phyloP scores from a whole-genome alignment of 2,329 filamentous ascomycete species.

The Penicillium janthinellum region DNA sequence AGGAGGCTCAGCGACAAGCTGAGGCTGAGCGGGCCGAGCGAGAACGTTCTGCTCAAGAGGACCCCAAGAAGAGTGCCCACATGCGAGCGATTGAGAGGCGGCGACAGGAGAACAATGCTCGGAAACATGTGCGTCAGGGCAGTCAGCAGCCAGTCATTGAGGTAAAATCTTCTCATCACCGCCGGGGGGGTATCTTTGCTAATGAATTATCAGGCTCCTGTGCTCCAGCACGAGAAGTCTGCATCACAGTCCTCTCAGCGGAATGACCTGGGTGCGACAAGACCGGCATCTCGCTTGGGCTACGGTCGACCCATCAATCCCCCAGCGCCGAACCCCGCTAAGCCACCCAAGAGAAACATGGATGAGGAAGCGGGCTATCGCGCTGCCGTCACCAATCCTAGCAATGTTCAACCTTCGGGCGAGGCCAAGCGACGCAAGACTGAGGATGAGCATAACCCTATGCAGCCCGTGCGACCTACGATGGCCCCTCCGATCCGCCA shows the following conservation, averaged over 20 bases:
- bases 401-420: constrained; percentile 62
- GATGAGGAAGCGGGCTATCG: constrained; percentile 60
- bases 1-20: constrained; percentile 65
- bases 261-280: constrained; percentile 52
- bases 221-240: constrained; percentile 35
- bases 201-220: constrained; percentile 23
- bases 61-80: constrained; percentile 67
- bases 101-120: constrained; percentile 47
- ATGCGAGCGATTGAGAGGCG: constrained; percentile 61
- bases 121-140: constrained; percentile 49
- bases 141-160: constrained; percentile 43
- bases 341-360: constrained; percentile 72
- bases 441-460: constrained; percentile 67
- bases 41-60: constrained; percentile 53
- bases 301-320: constrained; percentile 62
- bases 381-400: constrained; percentile 40
- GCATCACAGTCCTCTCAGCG: constrained; percentile 38
- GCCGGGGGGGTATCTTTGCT: neutral
- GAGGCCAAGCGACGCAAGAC: constrained; percentile 81
- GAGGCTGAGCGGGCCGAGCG: constrained; percentile 53
- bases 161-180: constrained; percentile 29
- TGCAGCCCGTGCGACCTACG: constrained; percentile 64
- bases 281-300: constrained; percentile 53
- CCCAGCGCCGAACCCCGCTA: constrained; percentile 67
- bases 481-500: constrained; percentile 85